Conservation (phyloP, 106 monocot genomes). For the Dendrobium chrysotoxum region DNA sequence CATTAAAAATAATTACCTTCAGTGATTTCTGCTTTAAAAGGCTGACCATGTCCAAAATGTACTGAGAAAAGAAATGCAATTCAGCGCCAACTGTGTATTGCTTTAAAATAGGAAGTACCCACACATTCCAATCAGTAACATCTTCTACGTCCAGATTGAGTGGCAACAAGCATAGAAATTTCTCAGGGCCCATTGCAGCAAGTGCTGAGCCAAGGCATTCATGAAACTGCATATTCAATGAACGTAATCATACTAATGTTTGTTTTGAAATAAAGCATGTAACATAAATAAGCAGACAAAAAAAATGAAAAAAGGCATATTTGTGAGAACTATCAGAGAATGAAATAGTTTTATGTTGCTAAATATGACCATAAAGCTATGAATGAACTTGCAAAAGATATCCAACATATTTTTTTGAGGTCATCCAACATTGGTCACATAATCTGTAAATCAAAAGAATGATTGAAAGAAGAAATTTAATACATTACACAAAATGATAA, state of each 20-base stretch:
- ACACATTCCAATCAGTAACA: slow-evolving; percentile 48
- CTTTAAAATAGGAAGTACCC: slow-evolving; percentile 85
- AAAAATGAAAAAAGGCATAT: neutral
- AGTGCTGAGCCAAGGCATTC: slow-evolving; percentile 87
- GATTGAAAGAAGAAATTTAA: too few relatives aligned
- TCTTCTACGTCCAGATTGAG: slow-evolving; percentile 49
- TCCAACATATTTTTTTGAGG: neutral
- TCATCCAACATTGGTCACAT: neutral
- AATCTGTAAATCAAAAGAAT: too few relatives aligned
- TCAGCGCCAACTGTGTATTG: slow-evolving; percentile 73
- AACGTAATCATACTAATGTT: neutral
- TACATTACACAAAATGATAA: too few relatives aligned
- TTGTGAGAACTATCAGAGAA: neutral
- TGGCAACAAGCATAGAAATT: slow-evolving; percentile 58
- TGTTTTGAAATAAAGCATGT: neutral
- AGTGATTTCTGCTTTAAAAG: slow-evolving; percentile 36
- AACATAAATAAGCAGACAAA: neutral
- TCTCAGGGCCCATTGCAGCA: slow-evolving; percentile 73
- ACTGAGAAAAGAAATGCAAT: slow-evolving; percentile 50
- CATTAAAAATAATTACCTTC: slow-evolving; percentile 36
- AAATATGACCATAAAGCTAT: neutral
- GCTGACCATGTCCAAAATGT: slow-evolving; percentile 37
- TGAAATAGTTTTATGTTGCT: neutral
- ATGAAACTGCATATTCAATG: slow-evolving; percentile 63
- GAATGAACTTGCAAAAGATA: neutral